phyloP scores from a whole-genome alignment of 164 flowering plant species.

The Vitis labrusca region DNA sequence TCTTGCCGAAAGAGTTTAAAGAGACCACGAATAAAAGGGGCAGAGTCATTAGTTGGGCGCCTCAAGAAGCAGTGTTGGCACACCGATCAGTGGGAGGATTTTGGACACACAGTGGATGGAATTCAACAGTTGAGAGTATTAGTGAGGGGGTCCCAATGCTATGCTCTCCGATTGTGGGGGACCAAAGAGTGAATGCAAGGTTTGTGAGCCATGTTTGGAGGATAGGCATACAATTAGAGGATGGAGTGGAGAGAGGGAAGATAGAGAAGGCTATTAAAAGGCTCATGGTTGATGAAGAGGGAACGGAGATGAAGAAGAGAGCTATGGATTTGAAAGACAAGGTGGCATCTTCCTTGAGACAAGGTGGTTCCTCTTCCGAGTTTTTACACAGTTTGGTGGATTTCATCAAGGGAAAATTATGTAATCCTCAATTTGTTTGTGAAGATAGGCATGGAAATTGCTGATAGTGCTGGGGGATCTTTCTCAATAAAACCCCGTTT shows the following conservation, averaged over 20 bases:
- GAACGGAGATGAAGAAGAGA: slow-evolving; percentile 1
- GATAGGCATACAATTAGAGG: slow-evolving; percentile 6
- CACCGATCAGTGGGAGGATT: slow-evolving; percentile 9
- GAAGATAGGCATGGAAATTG: background rate
- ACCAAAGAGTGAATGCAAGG: slow-evolving; percentile 11
- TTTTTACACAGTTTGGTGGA: background rate
- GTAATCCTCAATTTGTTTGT: no score
- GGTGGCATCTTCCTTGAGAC: background rate
- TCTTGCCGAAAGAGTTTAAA: background rate
- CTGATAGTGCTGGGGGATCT: background rate
- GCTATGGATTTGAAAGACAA: slow-evolving; percentile 1
- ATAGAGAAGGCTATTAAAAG: background rate
- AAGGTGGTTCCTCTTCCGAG: background rate
- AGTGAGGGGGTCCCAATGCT: slow-evolving; percentile 10
- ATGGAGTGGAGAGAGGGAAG: background rate
- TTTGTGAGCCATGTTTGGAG: slow-evolving; percentile 10
- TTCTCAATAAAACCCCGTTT: background rate
- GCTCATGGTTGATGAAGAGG: slow-evolving; percentile 1
- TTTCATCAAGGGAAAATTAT: background rate
- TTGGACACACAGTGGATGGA: slow-evolving; percentile 13
- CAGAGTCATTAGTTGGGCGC: background rate
- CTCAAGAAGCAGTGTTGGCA: slow-evolving; percentile 3
- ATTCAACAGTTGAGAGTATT: slow-evolving; percentile 8
- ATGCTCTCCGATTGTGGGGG: slow-evolving; percentile 6
- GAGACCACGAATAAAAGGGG: background rate